Evolutionary conservation across 257 asterid species (phyloP), one percentile per base, ranked within the genome.

Genomic region (Salvia miltiorrhiza): DNA sequence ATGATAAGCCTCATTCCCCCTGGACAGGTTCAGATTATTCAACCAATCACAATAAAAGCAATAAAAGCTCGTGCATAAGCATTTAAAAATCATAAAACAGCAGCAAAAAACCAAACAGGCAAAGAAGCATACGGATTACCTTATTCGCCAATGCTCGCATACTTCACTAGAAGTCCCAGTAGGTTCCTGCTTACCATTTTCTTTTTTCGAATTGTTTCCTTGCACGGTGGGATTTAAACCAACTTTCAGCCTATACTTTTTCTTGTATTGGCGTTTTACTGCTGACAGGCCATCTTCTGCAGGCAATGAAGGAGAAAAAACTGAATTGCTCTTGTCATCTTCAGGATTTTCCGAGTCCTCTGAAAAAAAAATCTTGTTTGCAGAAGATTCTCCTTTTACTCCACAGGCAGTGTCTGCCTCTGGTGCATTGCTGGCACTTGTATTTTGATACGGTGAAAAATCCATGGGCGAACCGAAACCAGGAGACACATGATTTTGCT

Each of bases 1-100:
- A 57, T 81, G 90, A 77, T 89, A 94, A 48, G 96, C 95, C 75
- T 86, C 84, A 75, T 94, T 94, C 66, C 99, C 97, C 95, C 98
- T 93, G 92, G 32, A 73, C 35, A 70, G 45, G 53, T 67, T 63
- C 62, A 64, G 16, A 55, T 32, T 24, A 37, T 74, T 63, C 43
- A 56, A 62, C 61, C 23, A 61, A 40, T 37, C 61, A 37, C 9
- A 69, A 63, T 45, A 57, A 77, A 67, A 23, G 72, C 9, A 69
- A 63, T 45, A 57, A 77, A 67, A 23, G 72, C 19, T 69, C 60
- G 68, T 54, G 24, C 11, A 43, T 54, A 24, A 54, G 14, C 63
- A 64, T n/a, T n/a, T 50, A 28, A 71, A 55, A 70, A 41, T 59
- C 33, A 67, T 23, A 50, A 69, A 64, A 61, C 50, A 33, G 70